Evolutionary conservation across 345 rosid genomes (phyloP), one percentile per base, ranked within the genome.

Genomic region (Lenwebbia sp.): DNA sequence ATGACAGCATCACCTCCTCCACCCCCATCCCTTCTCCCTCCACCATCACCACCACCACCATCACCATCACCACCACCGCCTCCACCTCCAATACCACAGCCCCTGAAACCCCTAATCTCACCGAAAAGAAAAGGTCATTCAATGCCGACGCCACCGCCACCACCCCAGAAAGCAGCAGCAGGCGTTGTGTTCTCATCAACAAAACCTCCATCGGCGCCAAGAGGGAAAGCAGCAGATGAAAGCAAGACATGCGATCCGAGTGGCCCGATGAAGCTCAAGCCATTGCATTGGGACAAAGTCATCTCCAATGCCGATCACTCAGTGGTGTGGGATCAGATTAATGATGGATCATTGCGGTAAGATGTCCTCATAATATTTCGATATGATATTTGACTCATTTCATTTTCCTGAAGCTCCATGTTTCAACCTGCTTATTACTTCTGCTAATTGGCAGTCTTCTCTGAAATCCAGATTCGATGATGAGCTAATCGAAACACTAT

Each of bases 231-330:
- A 11, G 1, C 47, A 33, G 47, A 70, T 9, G 44, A 9, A 70
- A 70, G 47, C 78, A 70, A 44, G 78, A 70, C 78, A 19, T 19
- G 78, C 44, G 21, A 37, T 70, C 91, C 91, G 23, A 90, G 82
- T 85, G 90, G 90, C 70, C 89, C 75, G 13, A 75, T 86, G 88
- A 93, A 92, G 90, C 89, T 90, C 56, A 91, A 91, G 87, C 94
- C 95, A 22, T 86, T 94, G 90, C 93, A 92, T 55, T 92, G 96
- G 95, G 96, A 94, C 84, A 94, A 94, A 88, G 91, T 94, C 52
- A 58, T 86, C 25, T 91, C 94, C 53, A 88, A 90, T 88, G 89
- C 89, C 65, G 94, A 94, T 82, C 94, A 94, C 88, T 94, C 94
- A 17, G 84, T 94, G 85, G 95, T 94, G 55, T 94, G 96, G 96